A percentile compares a stretch with the other conserved stretches of the same genome.
phyloP scores from a whole-genome alignment of 1,284 basidiomycete species.

The Trametes hirsuta region DNA sequence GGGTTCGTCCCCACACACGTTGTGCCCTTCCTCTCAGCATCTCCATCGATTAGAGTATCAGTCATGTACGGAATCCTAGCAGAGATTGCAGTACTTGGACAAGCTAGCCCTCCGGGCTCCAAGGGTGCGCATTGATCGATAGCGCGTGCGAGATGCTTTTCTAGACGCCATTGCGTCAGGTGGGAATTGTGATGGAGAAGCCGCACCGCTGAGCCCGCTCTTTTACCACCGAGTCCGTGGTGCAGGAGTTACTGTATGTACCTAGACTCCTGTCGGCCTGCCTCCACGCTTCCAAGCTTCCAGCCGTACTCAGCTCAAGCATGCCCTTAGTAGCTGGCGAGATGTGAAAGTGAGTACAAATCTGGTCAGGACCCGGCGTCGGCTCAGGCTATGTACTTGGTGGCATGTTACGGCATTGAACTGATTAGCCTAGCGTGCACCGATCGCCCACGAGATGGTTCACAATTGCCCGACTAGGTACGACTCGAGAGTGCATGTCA shows the following conservation, averaged over 20 bases:
- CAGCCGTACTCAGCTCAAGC: no score
- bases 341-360: no score
- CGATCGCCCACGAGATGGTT: background rate
- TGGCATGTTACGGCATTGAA: background rate
- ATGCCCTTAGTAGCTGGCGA: no score
- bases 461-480: background rate
- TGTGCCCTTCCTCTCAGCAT: conserved; percentile 1
- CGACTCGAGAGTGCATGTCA: background rate
- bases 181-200: background rate
- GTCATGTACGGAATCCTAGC: conserved; percentile 13
- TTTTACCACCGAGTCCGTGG: background rate
- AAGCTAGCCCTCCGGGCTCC: conserved; percentile 4
- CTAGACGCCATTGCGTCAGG: conserved; percentile 13
- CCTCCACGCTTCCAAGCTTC: no score
- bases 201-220: background rate
- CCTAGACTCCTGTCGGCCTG: background rate
- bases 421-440: background rate
- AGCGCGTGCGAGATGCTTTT: conserved; percentile 7
- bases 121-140: conserved; percentile 10
- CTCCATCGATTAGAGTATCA: conserved; percentile 21
- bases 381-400: background rate
- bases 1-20: conserved; percentile 9
- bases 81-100: conserved; percentile 12
- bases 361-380: background rate
- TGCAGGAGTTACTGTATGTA: background rate